Evolutionary conservation across 148 eudicot species (phyloP), one percentile per base, ranked within the genome.

Genomic region (Heliosperma pusillum): DNA sequence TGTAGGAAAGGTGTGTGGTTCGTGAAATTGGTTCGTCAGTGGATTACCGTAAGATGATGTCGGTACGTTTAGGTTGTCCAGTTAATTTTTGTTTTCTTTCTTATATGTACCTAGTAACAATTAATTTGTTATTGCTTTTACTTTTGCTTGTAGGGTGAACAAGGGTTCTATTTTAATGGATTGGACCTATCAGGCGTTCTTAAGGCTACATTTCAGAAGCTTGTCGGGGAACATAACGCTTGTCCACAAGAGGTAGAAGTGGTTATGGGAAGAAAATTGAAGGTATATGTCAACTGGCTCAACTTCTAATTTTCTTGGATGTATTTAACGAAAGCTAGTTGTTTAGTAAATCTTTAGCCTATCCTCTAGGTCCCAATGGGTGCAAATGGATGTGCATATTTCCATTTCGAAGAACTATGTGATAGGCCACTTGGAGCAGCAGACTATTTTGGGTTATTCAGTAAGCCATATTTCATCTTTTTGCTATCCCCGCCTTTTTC

Each of bases 341-440:
- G 20, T 56, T 56, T 7, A 65, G 22, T 58, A 45, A n/a, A 73
- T 61, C 12, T 26, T 20, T 22, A 45, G 11, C 33, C 50, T 5
- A 47, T 20, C 12, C 20, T 73, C 61, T 69, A 91, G 98, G 89
- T 91, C 74, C 98, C 93, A 20, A 36, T 88, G 77, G 97, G 93
- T 77, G 93, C 93, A 57, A 90, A 88, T 76, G 97, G 98, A 78
- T 91, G 97, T 73, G 97, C 97, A 19, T 91, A 88, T 84, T 94
- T 94, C 78, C 82, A 87, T 40, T 94, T 94, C 66, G 93, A 88
- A 62, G 96, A 94, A 62, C 88, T 94, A 22, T 94, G 97, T 72
- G 97, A 94, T 82, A 89, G 81, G 77, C 98, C 97, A 70, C 90
- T 94, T 84, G 97, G 98, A 61, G 98, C 97, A 21, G 98, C 98